Evolutionary conservation across 352 stramenopile species (phyloP), one percentile per base, ranked within the genome.

Genomic region (Pythium scleroteichum): DNA sequence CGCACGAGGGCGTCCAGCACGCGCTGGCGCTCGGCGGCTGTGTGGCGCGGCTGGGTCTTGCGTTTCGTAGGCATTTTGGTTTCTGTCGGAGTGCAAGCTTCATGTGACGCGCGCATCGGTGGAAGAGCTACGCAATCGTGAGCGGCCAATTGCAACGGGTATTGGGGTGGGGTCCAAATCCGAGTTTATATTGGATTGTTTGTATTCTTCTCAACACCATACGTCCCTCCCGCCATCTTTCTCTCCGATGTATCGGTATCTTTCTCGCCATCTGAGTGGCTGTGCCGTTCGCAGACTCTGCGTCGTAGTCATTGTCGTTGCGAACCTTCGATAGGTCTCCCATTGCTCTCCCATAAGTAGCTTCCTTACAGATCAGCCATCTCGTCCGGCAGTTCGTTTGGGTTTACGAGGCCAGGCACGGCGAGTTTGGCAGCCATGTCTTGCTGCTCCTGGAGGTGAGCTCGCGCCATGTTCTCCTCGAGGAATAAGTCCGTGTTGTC

Each of bases 401-500:
- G 91, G 71, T 97, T 96, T 47, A 97, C 85, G 19, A 98, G 73
- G 27, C 92, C 92, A 17, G 92, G 92, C 22, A 98, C 90, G 16
- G 92, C 88, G 26, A 97, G 73, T 57, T 89, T 82, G 23, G 87
- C 85, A 10, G 78, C 78, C 69, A 90, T 57, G 39, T 92, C 85
- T 65, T 97, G 73, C 52, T 95, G 87, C 64, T 97, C 84, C 57
- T 97, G 76, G 71, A 95, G 71, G 59, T 92, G 76, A 33, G 82
- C 85, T 51, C 91, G 84, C 47, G 83, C 84, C 48, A 98, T 75
- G 61, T 90, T 94, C 72, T 99, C 97, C 76, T 99, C 97, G 42
- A 95, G 72, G 74, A 96, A 99, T 52, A 99, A 76, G 46, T 98
- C 96, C 38, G 87, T 90, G 71, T 99, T 99, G 75, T 99, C 96